Evolutionary conservation across 495 filamentous ascomycete species (phyloP).

Genomic region (Xylaria grammica): DNA sequence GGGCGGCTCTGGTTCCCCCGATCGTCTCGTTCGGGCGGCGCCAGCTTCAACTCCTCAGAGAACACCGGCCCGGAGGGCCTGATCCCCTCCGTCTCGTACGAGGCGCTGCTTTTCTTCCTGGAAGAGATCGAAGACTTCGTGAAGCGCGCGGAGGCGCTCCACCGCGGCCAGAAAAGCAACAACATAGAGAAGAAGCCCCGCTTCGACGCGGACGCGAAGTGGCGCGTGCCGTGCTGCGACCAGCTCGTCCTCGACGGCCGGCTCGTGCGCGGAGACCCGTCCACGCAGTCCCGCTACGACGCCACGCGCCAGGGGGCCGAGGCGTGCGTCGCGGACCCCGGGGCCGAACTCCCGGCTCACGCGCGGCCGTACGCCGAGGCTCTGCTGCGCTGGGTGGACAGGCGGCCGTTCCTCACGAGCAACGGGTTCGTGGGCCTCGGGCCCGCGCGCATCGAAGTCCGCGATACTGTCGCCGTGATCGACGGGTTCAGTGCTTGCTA

Average conservation of each 20-base stretch:
- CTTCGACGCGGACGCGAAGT: background rate
- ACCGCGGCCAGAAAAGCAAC: too few species aligned
- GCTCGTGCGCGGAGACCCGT: constrained; percentile 2
- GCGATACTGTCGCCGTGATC: background rate
- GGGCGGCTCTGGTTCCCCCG: constrained; percentile 3
- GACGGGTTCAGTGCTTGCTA: constrained; percentile 13
- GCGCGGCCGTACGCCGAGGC: constrained; percentile 18
- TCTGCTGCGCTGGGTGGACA: constrained; percentile 16
- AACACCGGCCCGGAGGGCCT: background rate
- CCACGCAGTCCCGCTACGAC: background rate
- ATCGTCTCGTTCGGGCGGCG: background rate
- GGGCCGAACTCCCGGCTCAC: background rate
- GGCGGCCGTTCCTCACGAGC: constrained; percentile 11
- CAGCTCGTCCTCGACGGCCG: constrained; percentile 14
- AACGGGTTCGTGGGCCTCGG: constrained; percentile 20
- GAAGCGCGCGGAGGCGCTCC: background rate
- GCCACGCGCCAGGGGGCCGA: background rate
- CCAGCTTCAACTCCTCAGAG: background rate
- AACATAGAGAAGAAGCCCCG: background rate
- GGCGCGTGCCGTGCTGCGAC: constrained; percentile 22
- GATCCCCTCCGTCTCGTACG: background rate
- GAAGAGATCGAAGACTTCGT: background rate
- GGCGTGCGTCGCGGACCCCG: background rate
- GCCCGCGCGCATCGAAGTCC: background rate
- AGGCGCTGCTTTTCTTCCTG: constrained; percentile 3